phyloP scores from a whole-genome alignment of 805 yeast species.

The Metschnikowia picachoensis region DNA sequence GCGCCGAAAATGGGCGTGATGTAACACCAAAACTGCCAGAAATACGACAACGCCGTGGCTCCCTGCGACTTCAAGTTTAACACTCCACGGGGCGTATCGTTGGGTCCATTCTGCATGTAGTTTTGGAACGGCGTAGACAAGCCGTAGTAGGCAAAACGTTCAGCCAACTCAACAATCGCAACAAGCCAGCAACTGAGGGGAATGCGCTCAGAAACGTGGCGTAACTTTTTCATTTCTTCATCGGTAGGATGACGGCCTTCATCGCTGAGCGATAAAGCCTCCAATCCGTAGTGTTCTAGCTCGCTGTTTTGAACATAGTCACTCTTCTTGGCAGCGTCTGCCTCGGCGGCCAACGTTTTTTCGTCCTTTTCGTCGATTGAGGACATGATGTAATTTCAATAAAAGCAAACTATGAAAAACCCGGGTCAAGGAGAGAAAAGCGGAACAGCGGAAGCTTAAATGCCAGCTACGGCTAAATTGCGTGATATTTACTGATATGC shows the following conservation, averaged over 20 bases:
- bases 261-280: slow-evolving; percentile 16
- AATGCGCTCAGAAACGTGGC: slow-evolving; percentile 49
- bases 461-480: background rate
- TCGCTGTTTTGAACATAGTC: slow-evolving; percentile 2
- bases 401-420: background rate
- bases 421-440: background rate
- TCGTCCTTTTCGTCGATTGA: slow-evolving; percentile 5
- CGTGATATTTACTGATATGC: slow-evolving; percentile 2
- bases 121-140: slow-evolving; percentile 72
- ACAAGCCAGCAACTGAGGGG: slow-evolving; percentile 60
- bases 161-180: slow-evolving; percentile 73
- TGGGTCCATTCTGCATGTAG: slow-evolving; percentile 61
- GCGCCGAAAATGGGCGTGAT: slow-evolving; percentile 78
- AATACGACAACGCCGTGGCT: slow-evolving; percentile 69
- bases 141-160: slow-evolving; percentile 80
- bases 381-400: slow-evolving; percentile 3
- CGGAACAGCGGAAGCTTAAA: background rate
- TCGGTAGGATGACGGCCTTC: slow-evolving; percentile 48
- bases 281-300: slow-evolving; percentile 6
- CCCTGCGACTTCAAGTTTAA: slow-evolving; percentile 56
- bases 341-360: slow-evolving; percentile 5
- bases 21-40: slow-evolving; percentile 81
- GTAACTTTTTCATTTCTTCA: slow-evolving; percentile 48
- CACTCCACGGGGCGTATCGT: slow-evolving; percentile 46
- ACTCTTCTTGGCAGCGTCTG: slow-evolving; percentile 5